Evolutionary conservation across 768 basidiomycete species (phyloP).

Genomic region (Rhizopogon salebrosus): DNA sequence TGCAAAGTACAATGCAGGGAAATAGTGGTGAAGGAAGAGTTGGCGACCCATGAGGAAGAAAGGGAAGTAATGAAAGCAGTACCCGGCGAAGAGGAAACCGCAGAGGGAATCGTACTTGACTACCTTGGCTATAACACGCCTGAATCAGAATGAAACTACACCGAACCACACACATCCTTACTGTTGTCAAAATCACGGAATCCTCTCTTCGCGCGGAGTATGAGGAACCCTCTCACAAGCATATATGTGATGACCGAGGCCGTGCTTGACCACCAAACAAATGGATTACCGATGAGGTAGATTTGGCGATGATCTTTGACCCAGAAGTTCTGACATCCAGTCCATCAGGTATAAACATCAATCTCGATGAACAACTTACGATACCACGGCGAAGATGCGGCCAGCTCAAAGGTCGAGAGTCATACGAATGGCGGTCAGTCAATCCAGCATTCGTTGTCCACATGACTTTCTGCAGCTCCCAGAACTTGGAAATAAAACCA

Average conservation of each 20-base stretch:
- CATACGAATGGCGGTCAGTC: slow-evolving; percentile 91
- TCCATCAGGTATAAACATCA: slow-evolving; percentile 2
- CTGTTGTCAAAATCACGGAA: slow-evolving; percentile 90
- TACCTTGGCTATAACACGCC: slow-evolving; percentile 60
- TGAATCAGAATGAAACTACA: background rate
- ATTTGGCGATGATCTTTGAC: slow-evolving; percentile 94
- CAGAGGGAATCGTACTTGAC: slow-evolving; percentile 90
- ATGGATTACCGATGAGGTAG: slow-evolving; percentile 91
- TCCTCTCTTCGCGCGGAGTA: slow-evolving; percentile 87
- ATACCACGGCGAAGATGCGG: slow-evolving; percentile 90
- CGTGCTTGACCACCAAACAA: slow-evolving; percentile 88
- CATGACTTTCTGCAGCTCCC: slow-evolving; percentile 91
- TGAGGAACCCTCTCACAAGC: slow-evolving; percentile 66
- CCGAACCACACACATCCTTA: slow-evolving; percentile 33
- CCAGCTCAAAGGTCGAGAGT: slow-evolving; percentile 91
- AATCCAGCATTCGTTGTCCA: slow-evolving; percentile 96
- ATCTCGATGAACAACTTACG: slow-evolving; percentile 43
- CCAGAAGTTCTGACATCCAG: slow-evolving; percentile 81
- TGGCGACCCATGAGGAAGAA: slow-evolving; percentile 98
- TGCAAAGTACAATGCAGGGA: slow-evolving; percentile 95
- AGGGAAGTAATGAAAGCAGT: slow-evolving; percentile 90
- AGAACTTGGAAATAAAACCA: slow-evolving; percentile 86
- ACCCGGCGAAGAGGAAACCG: slow-evolving; percentile 88
- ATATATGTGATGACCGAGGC: slow-evolving; percentile 65
- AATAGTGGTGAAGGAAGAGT: slow-evolving; percentile 96